Base-by-base conservation (phyloP, 371 early-diverging fungal species). In the Syncephalis fuscata region DNA sequence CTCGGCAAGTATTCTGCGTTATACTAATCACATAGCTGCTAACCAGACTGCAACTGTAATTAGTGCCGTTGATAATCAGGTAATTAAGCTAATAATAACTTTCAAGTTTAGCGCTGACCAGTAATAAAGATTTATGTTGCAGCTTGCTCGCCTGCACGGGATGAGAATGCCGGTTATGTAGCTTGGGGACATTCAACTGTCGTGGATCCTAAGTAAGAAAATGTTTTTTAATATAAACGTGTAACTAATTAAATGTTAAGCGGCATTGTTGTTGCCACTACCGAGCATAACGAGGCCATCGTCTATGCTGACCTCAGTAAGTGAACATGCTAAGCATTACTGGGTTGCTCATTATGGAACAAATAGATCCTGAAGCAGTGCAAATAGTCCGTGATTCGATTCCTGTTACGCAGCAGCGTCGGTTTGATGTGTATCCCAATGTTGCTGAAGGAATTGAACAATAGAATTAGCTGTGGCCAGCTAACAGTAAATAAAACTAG, bases 101-200 rank as follows among this genome's bases (percentile, higher is more conserved):
- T n/a, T n/a, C n/a, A n/a, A n/a, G n/a, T n/a, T n/a, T n/a, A n/a
- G n/a, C n/a, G n/a, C n/a, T n/a, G n/a, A n/a, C n/a, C 11, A 32
- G 32, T 32, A 32, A 32, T 32, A 32, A 32, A 78, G 63, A 74
- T 90, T 44, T 91, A 70, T 52, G 88, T 90, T 0, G 92, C 88
- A 9, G 81, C 84, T 5, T 92, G 93, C 64, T 89, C 92, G 2
- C 97, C 97, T 9, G 95, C 97, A 10, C 73, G 91, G 14, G 90
- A 89, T 52, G 44, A 61, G 14, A 49, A 44, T 16, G 85, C 89
- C 10, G 46, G 59, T 9, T 97, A 97, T 62, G 70, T 78, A 40
- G 91, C 97, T 3, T 97, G 85, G 83, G 97, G 95, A 8, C 93
- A 97, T 63, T 92, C 92, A 3, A 77, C 82, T 1, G 64, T 95